phyloP scores from a whole-genome alignment of 202 grass and related monocot genomes.

The Hordeum pubiflorum region DNA sequence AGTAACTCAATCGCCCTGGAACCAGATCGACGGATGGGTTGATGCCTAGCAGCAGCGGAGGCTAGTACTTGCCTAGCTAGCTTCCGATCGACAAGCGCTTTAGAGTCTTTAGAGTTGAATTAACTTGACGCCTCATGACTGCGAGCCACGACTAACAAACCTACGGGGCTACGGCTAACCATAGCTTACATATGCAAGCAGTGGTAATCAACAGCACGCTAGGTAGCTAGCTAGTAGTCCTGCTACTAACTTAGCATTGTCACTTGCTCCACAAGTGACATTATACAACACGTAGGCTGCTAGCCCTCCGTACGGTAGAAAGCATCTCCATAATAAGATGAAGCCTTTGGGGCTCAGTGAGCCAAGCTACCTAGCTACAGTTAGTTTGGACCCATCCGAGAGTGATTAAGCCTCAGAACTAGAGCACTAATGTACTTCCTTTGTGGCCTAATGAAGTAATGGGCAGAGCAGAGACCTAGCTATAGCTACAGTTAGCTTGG shows the following conservation, averaged over 20 bases:
- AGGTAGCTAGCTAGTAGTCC: background rate
- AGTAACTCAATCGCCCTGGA: conserved; percentile 30
- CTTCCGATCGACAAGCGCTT: conserved; percentile 19
- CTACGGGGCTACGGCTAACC: background rate
- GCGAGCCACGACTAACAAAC: conserved; percentile 43
- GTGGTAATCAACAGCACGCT: conserved; percentile 19
- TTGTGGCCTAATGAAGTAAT: too few species aligned
- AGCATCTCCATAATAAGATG: conserved; percentile 32
- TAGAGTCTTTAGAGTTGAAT: conserved; percentile 23
- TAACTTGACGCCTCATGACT: conserved; percentile 21
- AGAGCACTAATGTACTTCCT: conserved; percentile 9
- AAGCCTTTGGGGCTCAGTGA: conserved; percentile 14
- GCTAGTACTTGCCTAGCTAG: conserved; percentile 3
- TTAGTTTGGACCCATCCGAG: conserved; percentile 30
- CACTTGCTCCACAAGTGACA: conserved; percentile 12
- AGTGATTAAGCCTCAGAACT: conserved; percentile 24
- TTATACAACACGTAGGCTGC: background rate
- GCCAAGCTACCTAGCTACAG: conserved; percentile 10
- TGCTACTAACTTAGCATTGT: background rate
- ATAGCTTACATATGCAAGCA: background rate
- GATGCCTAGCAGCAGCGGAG: background rate
- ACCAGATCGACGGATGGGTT: background rate
- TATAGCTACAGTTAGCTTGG: conserved; percentile 23
- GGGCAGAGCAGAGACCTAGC: background rate
- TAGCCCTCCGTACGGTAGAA: conserved; percentile 24